Base-by-base conservation (phyloP, 176 grass and related monocot species). In the Avena sativa region DNA sequence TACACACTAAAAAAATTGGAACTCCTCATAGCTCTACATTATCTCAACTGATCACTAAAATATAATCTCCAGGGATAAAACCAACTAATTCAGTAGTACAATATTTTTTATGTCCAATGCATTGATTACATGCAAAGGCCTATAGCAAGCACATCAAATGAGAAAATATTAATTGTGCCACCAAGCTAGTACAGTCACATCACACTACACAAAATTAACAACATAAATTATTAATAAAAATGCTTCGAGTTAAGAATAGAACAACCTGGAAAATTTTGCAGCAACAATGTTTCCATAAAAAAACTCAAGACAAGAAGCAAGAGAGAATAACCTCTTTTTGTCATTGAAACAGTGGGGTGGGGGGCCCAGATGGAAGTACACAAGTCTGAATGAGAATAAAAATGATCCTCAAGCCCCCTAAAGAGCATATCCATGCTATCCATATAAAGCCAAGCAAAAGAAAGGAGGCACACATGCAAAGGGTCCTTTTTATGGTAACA, bases 401-500 rank as follows among this genome's bases (percentile, higher is more conserved):
- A 89, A 87, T 84, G 84, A 79, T 52, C 68, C 84, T 65, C 68
- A 84, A 71, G 20, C 12, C 60, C 44, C 80, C 19, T 65, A 74
- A 82, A 82, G 82, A 77, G 86, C 86, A 82, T 79, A 88, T 88
- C 82, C 47, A 90, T 90, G 85, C 76, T 88, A 93, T 85, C 91
- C 82, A 88, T 88, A 85, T 85, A 88, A 85, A 82, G 85, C 91
- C 91, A 93, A 88, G 78, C 78, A 93, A 88, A 88, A 67, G 81
- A 87, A 76, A 84, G 85, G 56, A 85, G 56, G 73, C 76, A 89
- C 80, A 73, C 63, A 88, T 88, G 91, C 76, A 84, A 84, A 66
- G 26, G 34, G 85, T 57, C 62, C 88, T 85, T 79, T 87, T 94
- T 94, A 87, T 91, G 90, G 92, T 55, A 97, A 91, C 81, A 87